Base-by-base conservation (phyloP, 2,329 filamentous ascomycete species). In the Aspergillus chevalieri region DNA sequence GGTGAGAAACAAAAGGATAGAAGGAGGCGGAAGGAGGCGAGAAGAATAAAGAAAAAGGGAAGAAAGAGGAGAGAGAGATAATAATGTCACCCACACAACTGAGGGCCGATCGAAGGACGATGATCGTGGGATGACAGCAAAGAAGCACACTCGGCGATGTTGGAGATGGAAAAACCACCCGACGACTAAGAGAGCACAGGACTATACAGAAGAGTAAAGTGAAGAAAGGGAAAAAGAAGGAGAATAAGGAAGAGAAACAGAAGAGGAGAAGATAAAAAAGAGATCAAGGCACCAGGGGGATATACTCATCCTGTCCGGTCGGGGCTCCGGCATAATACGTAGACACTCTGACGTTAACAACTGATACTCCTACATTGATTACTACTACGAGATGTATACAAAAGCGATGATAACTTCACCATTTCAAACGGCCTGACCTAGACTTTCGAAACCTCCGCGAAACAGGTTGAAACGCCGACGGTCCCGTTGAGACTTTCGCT, bases 71-170 rank as follows among this genome's bases (percentile, higher is more conserved):
- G 44, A 44, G 30, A 41, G 34, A 43, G 43, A 49, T 33, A 43
- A 38, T 43, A 47, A 47, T 42, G 52, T 42, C 17, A 38, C 34
- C 34, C n/a, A 38, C 17, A 19, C 26, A 38, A 19, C 17, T n/a
- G 34, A 38, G n/a, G 5, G 34, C 17, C 34, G 34, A 41, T 19
- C 15, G 19, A 19, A 8, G 38, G 19, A 19, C n/a, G 38, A 41
- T 41, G 38, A 41, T 41, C 38, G 38, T 41, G 38, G 38, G 38
- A 41, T 41, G 38, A 41, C 38, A 53, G 46, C 38, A 49, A 47
- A 33, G 52, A 60, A 49, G 43, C 44, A 33, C 47, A 43, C 42
- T 46, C 51, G 52, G 59, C 61, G 61, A 61, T 66, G 62, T 64
- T 66, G 63, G 61, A 63, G 64, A 66, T 38, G 17, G 17, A 38